Conservation (phyloP, 164 flowering plant species). For the Vitis amurensis region DNA sequence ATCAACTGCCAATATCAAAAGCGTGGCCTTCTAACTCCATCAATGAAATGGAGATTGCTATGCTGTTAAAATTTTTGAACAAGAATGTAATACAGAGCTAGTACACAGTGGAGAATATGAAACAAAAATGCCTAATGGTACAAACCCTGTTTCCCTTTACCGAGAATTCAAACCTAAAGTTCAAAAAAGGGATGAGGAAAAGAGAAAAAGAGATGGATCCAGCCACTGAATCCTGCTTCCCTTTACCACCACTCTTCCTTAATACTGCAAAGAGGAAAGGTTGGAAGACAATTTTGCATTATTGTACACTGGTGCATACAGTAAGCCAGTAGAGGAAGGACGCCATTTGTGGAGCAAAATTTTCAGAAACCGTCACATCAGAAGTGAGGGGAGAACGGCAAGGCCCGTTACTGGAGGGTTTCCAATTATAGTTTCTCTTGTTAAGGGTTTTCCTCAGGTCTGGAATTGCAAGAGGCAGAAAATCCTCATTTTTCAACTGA, state of each 20-base stretch:
- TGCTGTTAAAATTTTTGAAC: constrained; percentile 4
- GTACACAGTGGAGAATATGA: not conserved
- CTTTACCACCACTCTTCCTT: constrained; percentile 4
- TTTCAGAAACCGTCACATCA: constrained; percentile 18
- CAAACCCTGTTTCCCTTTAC: constrained; percentile 1
- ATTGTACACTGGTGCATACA: constrained; percentile 34
- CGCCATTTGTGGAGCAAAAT: constrained; percentile 17
- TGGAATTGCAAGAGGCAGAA: constrained; percentile 36
- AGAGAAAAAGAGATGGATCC: not conserved
- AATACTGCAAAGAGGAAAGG: constrained; percentile 13
- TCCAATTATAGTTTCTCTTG: constrained; percentile 28
- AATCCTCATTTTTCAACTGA: constrained; percentile 42
- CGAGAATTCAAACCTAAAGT: constrained; percentile 1
- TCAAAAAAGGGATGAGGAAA: not conserved
- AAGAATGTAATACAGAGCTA: not conserved
- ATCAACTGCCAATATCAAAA: no score
- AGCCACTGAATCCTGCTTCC: constrained; percentile 5
- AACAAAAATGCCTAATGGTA: constrained; percentile 5
- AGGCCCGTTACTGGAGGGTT: constrained; percentile 25
- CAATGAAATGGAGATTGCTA: constrained; percentile 2
- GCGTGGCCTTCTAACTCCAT: no score
- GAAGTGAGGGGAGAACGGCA: constrained; percentile 23
- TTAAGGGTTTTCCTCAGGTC: constrained; percentile 29
- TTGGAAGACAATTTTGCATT: constrained; percentile 14
- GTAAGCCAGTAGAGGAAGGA: constrained; percentile 19